These are phyloP conservation scores for Xerocomus minutiporus DNA, from an alignment of 1,284 basidiomycete genomes.

Conservation along the genomic window DNA sequence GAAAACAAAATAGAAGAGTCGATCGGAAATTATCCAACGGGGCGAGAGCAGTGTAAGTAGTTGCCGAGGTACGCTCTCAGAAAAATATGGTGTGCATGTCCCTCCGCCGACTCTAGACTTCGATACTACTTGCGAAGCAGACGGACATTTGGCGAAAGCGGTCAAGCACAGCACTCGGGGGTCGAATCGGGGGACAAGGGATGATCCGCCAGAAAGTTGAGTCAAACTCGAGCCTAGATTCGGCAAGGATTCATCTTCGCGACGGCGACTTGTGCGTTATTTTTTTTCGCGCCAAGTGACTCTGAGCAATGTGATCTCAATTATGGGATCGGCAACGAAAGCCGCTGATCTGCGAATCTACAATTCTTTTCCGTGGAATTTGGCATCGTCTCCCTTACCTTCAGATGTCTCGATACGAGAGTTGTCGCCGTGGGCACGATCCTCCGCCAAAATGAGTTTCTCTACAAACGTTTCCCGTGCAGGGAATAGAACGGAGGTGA, in stretches of 20 bases:
- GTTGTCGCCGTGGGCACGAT: neutral
- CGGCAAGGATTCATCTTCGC: conserved; percentile 10
- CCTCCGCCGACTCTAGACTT: conserved; percentile 6
- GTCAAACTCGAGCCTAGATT: conserved; percentile 6
- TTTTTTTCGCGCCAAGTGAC: neutral
- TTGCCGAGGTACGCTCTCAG: neutral
- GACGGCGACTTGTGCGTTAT: conserved; percentile 9
- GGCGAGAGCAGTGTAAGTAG: neutral
- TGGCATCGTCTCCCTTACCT: conserved; percentile 1
- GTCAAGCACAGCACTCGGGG: neutral
- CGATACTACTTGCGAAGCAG: neutral
- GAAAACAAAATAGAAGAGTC: conserved; percentile 13
- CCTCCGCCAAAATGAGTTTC: conserved; percentile 32
- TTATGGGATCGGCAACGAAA: conserved; percentile 13
- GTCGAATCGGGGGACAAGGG: neutral
- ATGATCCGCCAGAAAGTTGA: conserved; percentile 13
- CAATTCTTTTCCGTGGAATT: conserved; percentile 4
- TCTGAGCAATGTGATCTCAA: neutral
- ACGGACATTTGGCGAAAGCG: neutral
- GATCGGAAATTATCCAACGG: neutral
- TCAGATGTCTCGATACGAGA: conserved; percentile 3
- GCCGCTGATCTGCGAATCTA: conserved; percentile 4
- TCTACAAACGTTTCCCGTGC: conserved; percentile 56
- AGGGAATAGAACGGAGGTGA: conserved; percentile 52
- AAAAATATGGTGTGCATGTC: neutral